Percentiles rank a stretch among this genome's conserved stretches.
Conservation (phyloP, 192 early-diverging fungal genomes). For the Umbelopsis isabellina region DNA sequence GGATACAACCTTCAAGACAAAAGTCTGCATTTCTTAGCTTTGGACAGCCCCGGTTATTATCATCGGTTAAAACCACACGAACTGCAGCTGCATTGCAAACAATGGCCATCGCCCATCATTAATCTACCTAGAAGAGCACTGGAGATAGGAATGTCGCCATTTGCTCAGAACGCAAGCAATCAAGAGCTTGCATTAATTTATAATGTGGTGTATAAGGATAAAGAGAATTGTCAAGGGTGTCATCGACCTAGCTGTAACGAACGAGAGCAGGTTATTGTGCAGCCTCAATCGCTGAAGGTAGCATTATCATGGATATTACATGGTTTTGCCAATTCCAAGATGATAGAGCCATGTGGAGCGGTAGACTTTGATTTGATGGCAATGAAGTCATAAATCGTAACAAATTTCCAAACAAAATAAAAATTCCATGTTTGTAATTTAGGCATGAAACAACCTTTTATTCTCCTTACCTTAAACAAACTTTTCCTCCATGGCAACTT, state of each 20-base stretch:
- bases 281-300: background rate
- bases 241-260: background rate
- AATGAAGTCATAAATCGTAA: constrained; percentile 3
- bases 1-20: background rate
- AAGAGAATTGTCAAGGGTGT: background rate
- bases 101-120: constrained; percentile 14
- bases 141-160: background rate
- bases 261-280: background rate
- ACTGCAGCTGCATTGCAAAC: constrained; percentile 4
- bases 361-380: background rate
- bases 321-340: background rate
- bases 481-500: constrained; percentile 6
- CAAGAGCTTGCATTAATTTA: constrained; percentile 4
- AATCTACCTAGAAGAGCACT: background rate
- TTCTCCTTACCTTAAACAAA: background rate
- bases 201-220: background rate
- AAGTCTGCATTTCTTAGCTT: background rate
- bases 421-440: too few relatives aligned
- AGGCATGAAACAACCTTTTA: constrained; percentile 1
- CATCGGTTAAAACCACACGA: background rate
- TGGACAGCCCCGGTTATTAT: background rate
- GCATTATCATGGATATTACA: constrained; percentile 20
- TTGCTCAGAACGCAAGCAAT: background rate
- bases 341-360: background rate
- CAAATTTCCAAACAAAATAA: background rate